Evolutionary conservation across 441 rosid genomes (phyloP), one percentile per base, ranked within the genome.

Genomic region (Croton setiger): DNA sequence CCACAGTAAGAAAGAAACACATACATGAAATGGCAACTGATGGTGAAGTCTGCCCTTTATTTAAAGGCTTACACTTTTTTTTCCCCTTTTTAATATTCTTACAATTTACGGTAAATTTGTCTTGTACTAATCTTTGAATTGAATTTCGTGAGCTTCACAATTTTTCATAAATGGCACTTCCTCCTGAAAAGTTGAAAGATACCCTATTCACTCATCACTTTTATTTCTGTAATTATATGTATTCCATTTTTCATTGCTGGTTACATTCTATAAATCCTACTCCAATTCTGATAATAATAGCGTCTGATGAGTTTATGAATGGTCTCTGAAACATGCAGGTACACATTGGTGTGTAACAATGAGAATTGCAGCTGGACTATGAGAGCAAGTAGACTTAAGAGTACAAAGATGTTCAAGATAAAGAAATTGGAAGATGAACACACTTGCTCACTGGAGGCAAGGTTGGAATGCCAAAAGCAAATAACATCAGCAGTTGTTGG

Each of bases 51-150:
- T 77, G 78, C 75, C 77, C 53, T 60, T 57, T n/a, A n/a, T 62
- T 75, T 69, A 66, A 76, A 75, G 79, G 59, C 55, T 59, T 41
- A 54, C 37, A 12, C 3, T 44, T 58, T 23, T 67, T 59, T 12
- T 9, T 63, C 31, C 31, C 49, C 71, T 55, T 60, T 27, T 44
- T 3, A 17, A 56, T 47, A 48, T 10, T 52, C 47, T 65, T 55
- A 56, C 52, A 5, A 39, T 64, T 39, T 65, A 68, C 57, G 78
- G 73, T 62, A 73, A 75, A 63, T 27, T 55, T 66, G 60, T 54
- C 47, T 75, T 66, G 31, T 64, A 49, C 44, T 80, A 74, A 63
- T 69, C 69, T 63, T 62, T 77, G 78, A 77, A 60, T 70, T 75
- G 78, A 58, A 76, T 66, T 60, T 27, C 1, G 63, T 56, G 63